Evolutionary conservation across 306 rosid genomes (phyloP).

Genomic region (Cucurbita argyrosperma): DNA sequence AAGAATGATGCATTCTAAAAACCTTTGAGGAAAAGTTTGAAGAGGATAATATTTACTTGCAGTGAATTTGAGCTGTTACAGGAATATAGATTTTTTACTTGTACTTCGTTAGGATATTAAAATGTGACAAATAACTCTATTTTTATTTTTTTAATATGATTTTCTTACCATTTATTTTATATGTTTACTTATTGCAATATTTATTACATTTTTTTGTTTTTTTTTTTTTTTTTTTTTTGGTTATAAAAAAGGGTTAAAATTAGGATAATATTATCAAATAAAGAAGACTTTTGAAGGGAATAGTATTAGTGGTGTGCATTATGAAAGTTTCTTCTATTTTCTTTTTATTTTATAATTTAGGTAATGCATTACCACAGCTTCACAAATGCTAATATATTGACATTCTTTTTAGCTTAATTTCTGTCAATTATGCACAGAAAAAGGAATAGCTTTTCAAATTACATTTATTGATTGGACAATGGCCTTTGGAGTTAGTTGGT

Average conservation of each 20-base stretch:
- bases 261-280: neutral
- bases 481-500: neutral
- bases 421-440: neutral
- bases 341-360: neutral
- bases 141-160: neutral
- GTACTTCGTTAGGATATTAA: too few species aligned
- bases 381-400: neutral
- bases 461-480: neutral
- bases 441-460: neutral
- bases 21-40: too few species aligned
- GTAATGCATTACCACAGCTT: neutral
- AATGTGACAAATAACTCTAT: too few species aligned
- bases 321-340: too few species aligned
- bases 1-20: too few species aligned
- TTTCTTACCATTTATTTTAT: neutral
- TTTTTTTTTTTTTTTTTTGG: too few species aligned
- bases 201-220: too few species aligned
- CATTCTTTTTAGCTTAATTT: neutral
- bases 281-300: neutral
- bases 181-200: neutral
- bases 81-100: too few species aligned
- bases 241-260: neutral
- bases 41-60: too few species aligned
- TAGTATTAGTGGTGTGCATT: slow-evolving; percentile 2
- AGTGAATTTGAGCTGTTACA: too few species aligned